Conservation (phyloP, 345 rosid genomes). For the Eucalyptus brandiana region DNA sequence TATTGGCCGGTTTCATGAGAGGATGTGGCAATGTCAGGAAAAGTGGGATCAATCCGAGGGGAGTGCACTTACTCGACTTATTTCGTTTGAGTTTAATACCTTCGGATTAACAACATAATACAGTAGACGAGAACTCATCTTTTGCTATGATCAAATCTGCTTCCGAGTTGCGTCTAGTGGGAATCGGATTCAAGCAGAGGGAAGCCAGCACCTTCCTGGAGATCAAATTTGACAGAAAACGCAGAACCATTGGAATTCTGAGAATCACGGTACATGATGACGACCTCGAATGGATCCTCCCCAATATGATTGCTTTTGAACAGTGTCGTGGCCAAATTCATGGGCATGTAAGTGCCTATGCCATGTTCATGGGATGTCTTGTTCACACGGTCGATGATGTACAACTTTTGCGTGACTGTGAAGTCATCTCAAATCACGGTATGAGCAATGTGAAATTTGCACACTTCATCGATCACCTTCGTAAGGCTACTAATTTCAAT, state of each 20-base stretch:
- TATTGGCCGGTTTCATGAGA: too few relatives aligned
- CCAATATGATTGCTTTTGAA: background rate
- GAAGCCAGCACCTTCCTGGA: too few relatives aligned
- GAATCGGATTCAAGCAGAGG: too few relatives aligned
- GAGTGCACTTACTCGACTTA: too few relatives aligned
- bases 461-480: fast-evolving
- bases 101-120: too few relatives aligned
- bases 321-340: fast-evolving
- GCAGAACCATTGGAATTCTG: too few relatives aligned
- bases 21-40: fast-evolving
- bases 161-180: too few relatives aligned
- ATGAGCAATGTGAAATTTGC: fast-evolving
- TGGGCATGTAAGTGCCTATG: background rate
- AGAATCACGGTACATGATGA: too few relatives aligned
- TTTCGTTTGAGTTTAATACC: too few relatives aligned
- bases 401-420: background rate
- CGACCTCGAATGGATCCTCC: background rate
- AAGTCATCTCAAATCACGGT: background rate
- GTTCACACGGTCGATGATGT: background rate
- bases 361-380: background rate
- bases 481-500: fast-evolving
- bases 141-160: too few relatives aligned
- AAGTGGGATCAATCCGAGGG: fast-evolving
- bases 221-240: too few relatives aligned
- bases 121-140: too few relatives aligned